Evolutionary conservation across 495 filamentous ascomycete genomes (phyloP), one percentile per base, ranked within the genome.

Genomic region (Penicillium maclennaniae): DNA sequence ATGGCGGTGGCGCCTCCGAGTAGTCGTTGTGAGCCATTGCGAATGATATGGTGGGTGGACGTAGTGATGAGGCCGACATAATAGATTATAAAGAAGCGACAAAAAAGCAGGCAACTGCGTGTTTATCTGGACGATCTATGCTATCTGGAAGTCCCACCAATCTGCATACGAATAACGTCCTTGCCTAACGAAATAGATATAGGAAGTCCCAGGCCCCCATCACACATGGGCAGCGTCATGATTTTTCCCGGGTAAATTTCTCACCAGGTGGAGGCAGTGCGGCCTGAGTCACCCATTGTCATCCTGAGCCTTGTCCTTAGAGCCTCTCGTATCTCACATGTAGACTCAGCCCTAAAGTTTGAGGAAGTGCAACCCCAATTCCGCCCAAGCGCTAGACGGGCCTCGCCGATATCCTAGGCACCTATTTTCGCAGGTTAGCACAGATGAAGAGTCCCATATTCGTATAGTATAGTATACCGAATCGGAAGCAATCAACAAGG

Each of bases 211-310:
- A 43, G 47, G 37, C 47, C 47, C 37, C 20, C 23, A 9, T 19
- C 31, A 31, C 19, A 12, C 21, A 20, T 40, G 41, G 41, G 39
- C n/a, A 15, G 17, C 26, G 9, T 37, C 27, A 1, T 7, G 15
- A 1, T 1, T 16, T 25, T 23, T 9, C 19, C 14, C 23, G 14
- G 23, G 6, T 50, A 23, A 12, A 6, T 6, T 9, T 21, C 28
- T 38, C 39, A 17, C 40, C 17, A 7, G 9, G 34, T 44, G 15
- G 54, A 40, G 51, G 51, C 59, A 58, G 51, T 59, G 55, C 47
- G 52, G 55, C 49, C 47, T 45, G 21, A 34, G 21, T 46, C 36
- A 39, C 51, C 44, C 23, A 21, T 12, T 50, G 38, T 31, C 31
- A 34, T 34, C 10, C 31, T 14, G 31, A 34, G n/a, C n/a, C n/a